Percentiles rank a stretch among this genome's conserved stretches.
phyloP scores from a whole-genome alignment of 805 yeast species.

The Dipodascopsis uninucleata region DNA sequence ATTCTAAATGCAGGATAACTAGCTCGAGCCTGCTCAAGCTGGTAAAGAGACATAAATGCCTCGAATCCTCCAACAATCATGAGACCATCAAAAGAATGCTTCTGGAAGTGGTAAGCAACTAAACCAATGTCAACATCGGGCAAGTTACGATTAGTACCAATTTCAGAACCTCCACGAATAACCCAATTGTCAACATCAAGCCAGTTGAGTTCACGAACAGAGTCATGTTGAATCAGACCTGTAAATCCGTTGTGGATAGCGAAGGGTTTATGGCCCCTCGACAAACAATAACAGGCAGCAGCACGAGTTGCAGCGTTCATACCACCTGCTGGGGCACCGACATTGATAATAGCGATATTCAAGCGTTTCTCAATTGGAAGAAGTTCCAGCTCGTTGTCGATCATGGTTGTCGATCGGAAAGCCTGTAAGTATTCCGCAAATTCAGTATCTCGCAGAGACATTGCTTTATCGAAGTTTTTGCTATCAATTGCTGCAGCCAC shows the following conservation, averaged over 20 bases:
- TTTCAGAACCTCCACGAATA: constrained; percentile 88
- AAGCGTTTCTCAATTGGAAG: constrained; percentile 60
- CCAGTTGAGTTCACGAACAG: constrained; percentile 74
- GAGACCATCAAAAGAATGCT: constrained; percentile 81
- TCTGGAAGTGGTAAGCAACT: constrained; percentile 89
- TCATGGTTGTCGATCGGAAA: constrained; percentile 64
- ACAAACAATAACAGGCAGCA: constrained; percentile 82
- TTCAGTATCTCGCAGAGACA: constrained; percentile 80
- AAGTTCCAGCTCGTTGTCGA: constrained; percentile 58
- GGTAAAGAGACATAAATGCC: constrained; percentile 82
- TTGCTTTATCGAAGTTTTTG: constrained; percentile 82
- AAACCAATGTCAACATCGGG: constrained; percentile 85
- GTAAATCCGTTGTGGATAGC: constrained; percentile 93
- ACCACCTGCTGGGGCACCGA: constrained; percentile 98
- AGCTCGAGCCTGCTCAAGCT: constrained; percentile 70
- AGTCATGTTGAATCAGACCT: constrained; percentile 86
- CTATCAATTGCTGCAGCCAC: constrained; percentile 83
- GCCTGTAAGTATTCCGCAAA: constrained; percentile 76
- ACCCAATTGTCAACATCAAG: constrained; percentile 85
- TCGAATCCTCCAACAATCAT: constrained; percentile 95
- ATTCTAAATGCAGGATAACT: constrained; percentile 88
- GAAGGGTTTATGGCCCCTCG: constrained; percentile 83
- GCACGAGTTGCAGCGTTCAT: constrained; percentile 89
- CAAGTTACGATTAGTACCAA: constrained; percentile 88
- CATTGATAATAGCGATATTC: constrained; percentile 79